phyloP scores from a whole-genome alignment of 257 asterid species.

The Oldenlandia corymbosa region DNA sequence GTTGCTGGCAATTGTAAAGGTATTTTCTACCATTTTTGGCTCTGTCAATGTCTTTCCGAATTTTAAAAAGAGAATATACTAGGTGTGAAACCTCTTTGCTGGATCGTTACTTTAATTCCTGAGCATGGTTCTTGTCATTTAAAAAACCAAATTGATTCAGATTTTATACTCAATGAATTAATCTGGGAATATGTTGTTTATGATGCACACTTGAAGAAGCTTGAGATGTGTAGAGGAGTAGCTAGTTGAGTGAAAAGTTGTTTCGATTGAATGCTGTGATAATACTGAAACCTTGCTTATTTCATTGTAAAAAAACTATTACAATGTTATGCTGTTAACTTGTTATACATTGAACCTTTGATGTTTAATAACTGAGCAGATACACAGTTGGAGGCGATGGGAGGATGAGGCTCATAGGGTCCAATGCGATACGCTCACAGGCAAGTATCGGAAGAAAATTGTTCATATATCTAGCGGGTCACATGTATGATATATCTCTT shows the following conservation, averaged over 20 bases:
- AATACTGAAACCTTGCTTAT: not conserved
- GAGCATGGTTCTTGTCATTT: not conserved
- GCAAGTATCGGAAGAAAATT: conserved; percentile 28
- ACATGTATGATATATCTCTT: not conserved
- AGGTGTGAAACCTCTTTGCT: not conserved
- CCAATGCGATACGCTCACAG: conserved; percentile 56
- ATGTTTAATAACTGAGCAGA: conserved; percentile 35
- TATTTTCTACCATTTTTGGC: conserved; percentile 21
- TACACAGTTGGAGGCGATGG: conserved; percentile 93
- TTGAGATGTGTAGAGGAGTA: not conserved
- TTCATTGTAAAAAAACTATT: no score
- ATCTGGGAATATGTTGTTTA: not conserved
- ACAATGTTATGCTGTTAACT: conserved; percentile 3
- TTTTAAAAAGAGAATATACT: not conserved
- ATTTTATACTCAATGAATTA: not conserved
- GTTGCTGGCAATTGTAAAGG: conserved; percentile 96
- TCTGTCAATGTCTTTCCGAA: not conserved
- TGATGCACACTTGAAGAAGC: not conserved
- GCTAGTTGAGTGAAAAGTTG: not conserved
- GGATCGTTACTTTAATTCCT: not conserved
- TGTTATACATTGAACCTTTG: conserved; percentile 11
- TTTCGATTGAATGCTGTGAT: not conserved
- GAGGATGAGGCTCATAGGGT: conserved; percentile 93
- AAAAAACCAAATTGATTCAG: not conserved
- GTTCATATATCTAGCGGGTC: not conserved